phyloP scores from a whole-genome alignment of 768 basidiomycete species.

The Boletus reticulatus region DNA sequence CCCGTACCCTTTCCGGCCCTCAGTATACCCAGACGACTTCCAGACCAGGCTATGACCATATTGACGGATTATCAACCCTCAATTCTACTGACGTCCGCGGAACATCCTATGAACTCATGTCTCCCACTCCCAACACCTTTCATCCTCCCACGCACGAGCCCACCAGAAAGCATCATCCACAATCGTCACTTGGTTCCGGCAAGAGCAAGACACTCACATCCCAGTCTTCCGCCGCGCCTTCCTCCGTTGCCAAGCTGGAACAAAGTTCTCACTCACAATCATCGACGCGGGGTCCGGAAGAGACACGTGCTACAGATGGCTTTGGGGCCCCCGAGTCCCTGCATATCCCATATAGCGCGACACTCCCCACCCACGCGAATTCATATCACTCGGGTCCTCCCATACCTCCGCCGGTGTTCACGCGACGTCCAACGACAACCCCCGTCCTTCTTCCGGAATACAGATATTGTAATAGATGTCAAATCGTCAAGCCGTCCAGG shows the following conservation, averaged over 20 bases:
- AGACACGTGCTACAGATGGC: constrained; percentile 16
- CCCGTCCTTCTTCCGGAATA: constrained; percentile 58
- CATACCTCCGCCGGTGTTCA: constrained; percentile 14
- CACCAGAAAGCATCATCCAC: constrained; percentile 9
- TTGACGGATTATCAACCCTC: constrained; percentile 19
- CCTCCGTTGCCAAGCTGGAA: constrained; percentile 14
- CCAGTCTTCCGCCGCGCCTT: constrained; percentile 5
- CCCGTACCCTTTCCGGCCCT: background rate
- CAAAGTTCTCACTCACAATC: constrained; percentile 16
- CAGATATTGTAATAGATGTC: constrained; percentile 64
- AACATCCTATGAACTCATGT: constrained; percentile 26
- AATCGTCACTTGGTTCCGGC: constrained; percentile 24
- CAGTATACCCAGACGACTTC: constrained; percentile 25
- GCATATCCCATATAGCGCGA: constrained; percentile 2
- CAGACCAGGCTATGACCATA: constrained; percentile 20
- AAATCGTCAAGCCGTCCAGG: constrained; percentile 68
- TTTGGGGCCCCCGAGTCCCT: constrained; percentile 7
- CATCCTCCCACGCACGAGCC: constrained; percentile 16
- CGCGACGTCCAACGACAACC: constrained; percentile 36
- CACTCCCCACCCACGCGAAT: constrained; percentile 11
- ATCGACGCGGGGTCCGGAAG: constrained; percentile 16
- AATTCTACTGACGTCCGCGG: constrained; percentile 26
- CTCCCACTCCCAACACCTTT: constrained; percentile 14
- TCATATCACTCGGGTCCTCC: constrained; percentile 2
- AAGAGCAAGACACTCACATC: constrained; percentile 14